phyloP scores from a whole-genome alignment of 1,139 yeast species.

The Pichia inconspicua region DNA sequence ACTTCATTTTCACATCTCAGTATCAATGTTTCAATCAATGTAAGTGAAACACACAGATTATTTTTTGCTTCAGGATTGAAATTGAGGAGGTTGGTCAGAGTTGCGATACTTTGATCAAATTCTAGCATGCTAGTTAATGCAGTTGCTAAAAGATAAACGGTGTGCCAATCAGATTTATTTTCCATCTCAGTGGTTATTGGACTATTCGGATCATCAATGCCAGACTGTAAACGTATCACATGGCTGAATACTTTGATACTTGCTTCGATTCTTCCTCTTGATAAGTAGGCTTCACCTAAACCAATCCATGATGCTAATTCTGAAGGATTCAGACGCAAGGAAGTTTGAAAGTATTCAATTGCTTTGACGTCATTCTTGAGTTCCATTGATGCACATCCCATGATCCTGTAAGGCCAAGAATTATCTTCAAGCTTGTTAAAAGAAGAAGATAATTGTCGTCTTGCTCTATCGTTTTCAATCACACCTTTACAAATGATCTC shows the following conservation, averaged over 20 bases:
- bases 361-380: constrained; percentile 70
- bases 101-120: constrained; percentile 32
- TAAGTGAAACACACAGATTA: constrained; percentile 43
- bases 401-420: constrained; percentile 80
- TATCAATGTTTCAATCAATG: constrained; percentile 51
- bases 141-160: constrained; percentile 59
- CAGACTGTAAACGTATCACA: constrained; percentile 46
- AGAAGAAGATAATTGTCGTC: constrained; percentile 36
- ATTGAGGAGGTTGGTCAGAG: constrained; percentile 36
- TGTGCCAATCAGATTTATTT: constrained; percentile 38
- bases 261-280: constrained; percentile 81
- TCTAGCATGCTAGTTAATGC: constrained; percentile 48
- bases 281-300: constrained; percentile 83
- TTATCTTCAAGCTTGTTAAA: constrained; percentile 2
- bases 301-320: constrained; percentile 89
- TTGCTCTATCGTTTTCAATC: constrained; percentile 55
- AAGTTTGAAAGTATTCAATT: constrained; percentile 81
- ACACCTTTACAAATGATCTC: constrained; percentile 62
- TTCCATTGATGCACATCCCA: constrained; percentile 75
- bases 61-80: constrained; percentile 37
- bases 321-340: constrained; percentile 56
- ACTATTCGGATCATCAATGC: constrained; percentile 22
- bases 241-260: constrained; percentile 74
- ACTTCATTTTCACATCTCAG: constrained; percentile 47
- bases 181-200: constrained; percentile 13